Evolutionary conservation across 2,329 filamentous ascomycete genomes (phyloP).

Genomic region (Penicillium sp.): DNA sequence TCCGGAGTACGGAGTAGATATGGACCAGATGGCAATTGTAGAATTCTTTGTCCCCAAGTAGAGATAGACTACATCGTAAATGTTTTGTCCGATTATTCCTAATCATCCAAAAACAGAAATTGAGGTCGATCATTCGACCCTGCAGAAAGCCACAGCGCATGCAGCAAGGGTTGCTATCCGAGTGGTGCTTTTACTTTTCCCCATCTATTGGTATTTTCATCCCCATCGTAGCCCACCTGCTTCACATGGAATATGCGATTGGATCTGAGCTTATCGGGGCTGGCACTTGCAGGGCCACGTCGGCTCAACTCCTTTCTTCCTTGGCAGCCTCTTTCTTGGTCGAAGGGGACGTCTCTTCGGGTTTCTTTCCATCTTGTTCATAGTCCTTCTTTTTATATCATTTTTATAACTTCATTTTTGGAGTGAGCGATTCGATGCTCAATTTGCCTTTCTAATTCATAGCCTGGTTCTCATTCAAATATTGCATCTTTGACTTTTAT

Average conservation of each 20-base stretch:
- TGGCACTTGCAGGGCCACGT: slow-evolving; percentile 2
- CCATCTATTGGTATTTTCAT: background rate
- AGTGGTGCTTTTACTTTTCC: background rate
- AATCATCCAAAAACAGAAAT: background rate
- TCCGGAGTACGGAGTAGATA: background rate
- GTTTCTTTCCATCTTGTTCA: background rate
- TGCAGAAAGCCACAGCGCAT: slow-evolving; percentile 1
- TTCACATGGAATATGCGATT: background rate
- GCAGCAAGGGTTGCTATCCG: slow-evolving; percentile 1
- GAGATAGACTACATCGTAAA: no score
- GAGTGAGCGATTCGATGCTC: background rate
- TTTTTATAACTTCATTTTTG: background rate
- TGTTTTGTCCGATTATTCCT: no score
- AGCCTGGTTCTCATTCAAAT: background rate
- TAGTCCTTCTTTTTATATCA: background rate
- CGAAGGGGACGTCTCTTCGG: background rate
- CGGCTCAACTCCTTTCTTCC: slow-evolving; percentile 1
- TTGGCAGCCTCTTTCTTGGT: slow-evolving; percentile 7
- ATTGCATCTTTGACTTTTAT: background rate
- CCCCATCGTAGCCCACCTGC: background rate
- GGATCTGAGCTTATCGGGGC: background rate
- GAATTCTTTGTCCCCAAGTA: background rate
- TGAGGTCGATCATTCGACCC: background rate
- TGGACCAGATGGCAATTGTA: background rate
- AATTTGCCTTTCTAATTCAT: background rate